Evolutionary conservation across 306 rosid species (phyloP).

Genomic region (Trifolium subterraneum): DNA sequence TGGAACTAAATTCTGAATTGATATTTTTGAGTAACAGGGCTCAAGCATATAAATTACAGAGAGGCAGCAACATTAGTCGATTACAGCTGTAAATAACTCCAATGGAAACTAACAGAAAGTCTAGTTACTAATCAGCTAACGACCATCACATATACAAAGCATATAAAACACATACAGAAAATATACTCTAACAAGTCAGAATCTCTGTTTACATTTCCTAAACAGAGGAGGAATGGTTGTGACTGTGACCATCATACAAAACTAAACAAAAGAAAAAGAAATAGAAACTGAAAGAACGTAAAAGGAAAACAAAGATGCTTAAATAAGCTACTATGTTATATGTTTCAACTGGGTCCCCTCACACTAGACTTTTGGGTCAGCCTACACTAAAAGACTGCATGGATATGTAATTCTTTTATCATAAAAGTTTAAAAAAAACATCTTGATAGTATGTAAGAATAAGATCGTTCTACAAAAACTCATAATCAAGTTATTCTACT

Average conservation of each 20-base stretch:
- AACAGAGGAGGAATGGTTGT: not conserved
- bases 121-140: not conserved
- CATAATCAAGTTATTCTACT: not conserved
- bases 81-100: conserved; percentile 7
- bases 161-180: not conserved
- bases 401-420: conserved; percentile 9
- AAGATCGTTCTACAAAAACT: not conserved
- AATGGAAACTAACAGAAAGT: not conserved
- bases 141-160: not conserved
- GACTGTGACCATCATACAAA: not conserved
- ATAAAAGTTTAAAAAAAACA: not conserved
- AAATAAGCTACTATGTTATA: not conserved
- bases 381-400: not conserved
- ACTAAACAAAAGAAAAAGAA: not conserved
- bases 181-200: not conserved
- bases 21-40: not conserved
- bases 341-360: not conserved
- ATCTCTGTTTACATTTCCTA: not conserved
- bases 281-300: not conserved
- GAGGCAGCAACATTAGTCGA: not conserved
- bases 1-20: not conserved
- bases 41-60: not conserved
- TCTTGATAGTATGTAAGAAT: not conserved
- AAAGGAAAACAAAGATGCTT: not conserved
- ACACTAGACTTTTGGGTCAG: not conserved